These are phyloP conservation scores for Penicillium robsamsonii DNA, from an alignment of 495 filamentous ascomycete species.

Conservation along the genomic window DNA sequence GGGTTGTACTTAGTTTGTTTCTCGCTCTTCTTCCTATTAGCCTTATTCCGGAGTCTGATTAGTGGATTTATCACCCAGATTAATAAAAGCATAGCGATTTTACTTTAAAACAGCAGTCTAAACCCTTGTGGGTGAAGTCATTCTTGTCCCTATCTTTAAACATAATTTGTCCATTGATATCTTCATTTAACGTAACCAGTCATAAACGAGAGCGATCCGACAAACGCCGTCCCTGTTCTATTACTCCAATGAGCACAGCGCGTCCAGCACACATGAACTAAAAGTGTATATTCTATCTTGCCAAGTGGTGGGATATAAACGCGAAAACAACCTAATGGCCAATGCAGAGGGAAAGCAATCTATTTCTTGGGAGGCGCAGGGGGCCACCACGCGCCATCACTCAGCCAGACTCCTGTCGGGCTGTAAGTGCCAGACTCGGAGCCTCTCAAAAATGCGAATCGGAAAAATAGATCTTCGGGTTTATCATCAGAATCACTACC, in stretches of 20 bases:
- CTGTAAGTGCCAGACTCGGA: constrained; percentile 71
- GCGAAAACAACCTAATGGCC: neutral
- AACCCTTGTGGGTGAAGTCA: no score
- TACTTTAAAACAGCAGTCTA: no score
- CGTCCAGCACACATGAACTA: constrained; percentile 22
- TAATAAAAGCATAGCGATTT: no score
- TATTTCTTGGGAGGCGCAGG: constrained; percentile 33
- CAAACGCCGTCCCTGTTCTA: constrained; percentile 9
- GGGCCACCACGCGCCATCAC: constrained; percentile 64
- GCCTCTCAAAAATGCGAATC: constrained; percentile 78
- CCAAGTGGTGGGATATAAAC: constrained; percentile 2
- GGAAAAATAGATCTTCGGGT: constrained; percentile 69
- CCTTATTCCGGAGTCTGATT: no score
- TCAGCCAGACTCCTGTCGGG: constrained; percentile 73
- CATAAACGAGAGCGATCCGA: constrained; percentile 9
- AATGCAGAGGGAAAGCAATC: constrained; percentile 9
- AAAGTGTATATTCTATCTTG: constrained; percentile 18
- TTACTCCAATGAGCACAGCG: constrained; percentile 13
- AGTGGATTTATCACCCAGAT: no score
- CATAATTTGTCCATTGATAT: constrained; percentile 4
- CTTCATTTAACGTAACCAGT: constrained; percentile 18
- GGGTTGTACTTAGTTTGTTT: no score
- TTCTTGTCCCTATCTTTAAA: no score
- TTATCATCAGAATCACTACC: constrained; percentile 37
- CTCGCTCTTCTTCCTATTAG: no score